Evolutionary conservation across 2,329 filamentous ascomycete genomes (phyloP), one percentile per base, ranked within the genome.

Genomic region (Cladophialophora exuberans): DNA sequence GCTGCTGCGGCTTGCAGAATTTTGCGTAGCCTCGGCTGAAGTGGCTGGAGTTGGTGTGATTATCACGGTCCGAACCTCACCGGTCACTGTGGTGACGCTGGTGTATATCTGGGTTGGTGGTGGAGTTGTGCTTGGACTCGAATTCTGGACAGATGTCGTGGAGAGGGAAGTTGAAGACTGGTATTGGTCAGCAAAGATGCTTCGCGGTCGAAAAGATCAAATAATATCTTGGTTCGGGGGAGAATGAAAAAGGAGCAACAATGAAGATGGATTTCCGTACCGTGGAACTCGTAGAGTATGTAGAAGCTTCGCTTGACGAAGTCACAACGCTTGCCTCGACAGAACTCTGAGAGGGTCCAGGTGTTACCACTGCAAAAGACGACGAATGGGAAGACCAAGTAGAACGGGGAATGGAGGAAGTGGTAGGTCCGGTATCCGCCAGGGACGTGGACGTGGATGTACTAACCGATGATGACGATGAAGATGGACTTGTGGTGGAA

Each of bases 81-180:
- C 67, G 10, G 67, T 69, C 6, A 70, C 62, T 10, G 68, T 69
- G 15, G 62, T 64, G 22, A 70, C 51, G 22, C 59, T 62, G 6
- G 62, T 64, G 47, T 61, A 61, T 22, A 62, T 42, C 53, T 56
- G 54, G 4, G 56, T 57, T 6, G 56, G 59, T 1, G 38, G 20
- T 4, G 52, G 28, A 31, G 31, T 43, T 10, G 61, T n/a, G 10
- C 48, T 46, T 18, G 64, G 60, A 13, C 60, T 66, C n/a, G 65
- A 46, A 44, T 55, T 62, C n/a, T n/a, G n/a, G n/a, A n/a, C n/a
- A 51, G 58, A 63, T 26, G 38, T 36, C 6, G 43, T 28, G 13
- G 38, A 45, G n/a, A 48, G 28, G 25, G 43, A 30, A 44, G 36
- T 43, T 13, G 46, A 45, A 38, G 48, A 41, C 18, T n/a, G n/a